Evolutionary conservation across 768 basidiomycete genomes (phyloP).

Genomic region (Kwoniella mangroviensis): DNA sequence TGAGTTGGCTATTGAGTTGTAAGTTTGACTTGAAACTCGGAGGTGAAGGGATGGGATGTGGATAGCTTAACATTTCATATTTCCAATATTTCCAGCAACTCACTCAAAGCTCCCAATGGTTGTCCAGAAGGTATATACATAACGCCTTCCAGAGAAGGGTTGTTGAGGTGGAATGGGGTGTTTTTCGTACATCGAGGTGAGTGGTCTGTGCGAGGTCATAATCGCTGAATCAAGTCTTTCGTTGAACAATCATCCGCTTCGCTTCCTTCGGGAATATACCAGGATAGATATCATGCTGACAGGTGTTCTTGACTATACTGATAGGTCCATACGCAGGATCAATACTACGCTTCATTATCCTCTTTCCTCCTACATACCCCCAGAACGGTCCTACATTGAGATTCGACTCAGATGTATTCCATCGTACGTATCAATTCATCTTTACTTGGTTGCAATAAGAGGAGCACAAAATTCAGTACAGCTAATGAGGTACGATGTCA

Average conservation of each 20-base stretch:
- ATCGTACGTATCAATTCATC: slow-evolving; percentile 36
- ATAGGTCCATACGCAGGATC: slow-evolving; percentile 49
- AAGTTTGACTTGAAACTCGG: slow-evolving; percentile 8
- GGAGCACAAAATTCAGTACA: not conserved
- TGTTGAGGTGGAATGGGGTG: slow-evolving; percentile 44
- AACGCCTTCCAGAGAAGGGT: slow-evolving; percentile 32
- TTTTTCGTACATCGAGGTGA: slow-evolving; percentile 49
- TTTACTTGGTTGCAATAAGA: not conserved
- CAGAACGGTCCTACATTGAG: slow-evolving; percentile 29
- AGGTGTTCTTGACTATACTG: not conserved
- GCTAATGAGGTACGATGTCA: not conserved
- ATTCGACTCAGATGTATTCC: slow-evolving; percentile 49
- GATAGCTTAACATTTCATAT: too few relatives aligned
- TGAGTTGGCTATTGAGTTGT: slow-evolving; percentile 39
- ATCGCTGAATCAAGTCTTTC: not conserved
- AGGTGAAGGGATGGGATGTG: too few relatives aligned
- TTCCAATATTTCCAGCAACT: slow-evolving; percentile 28
- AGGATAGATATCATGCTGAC: not conserved
- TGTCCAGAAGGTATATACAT: slow-evolving; percentile 49
- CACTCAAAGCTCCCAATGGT: slow-evolving; percentile 31
- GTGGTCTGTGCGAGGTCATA: slow-evolving; percentile 6
- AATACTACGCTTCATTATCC: slow-evolving; percentile 42
- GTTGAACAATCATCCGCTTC: not conserved
- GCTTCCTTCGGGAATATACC: too few relatives aligned
- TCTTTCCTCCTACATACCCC: slow-evolving; percentile 38